Conservation (phyloP, 306 rosid species). For the peach (Prunus persica) region DNA sequence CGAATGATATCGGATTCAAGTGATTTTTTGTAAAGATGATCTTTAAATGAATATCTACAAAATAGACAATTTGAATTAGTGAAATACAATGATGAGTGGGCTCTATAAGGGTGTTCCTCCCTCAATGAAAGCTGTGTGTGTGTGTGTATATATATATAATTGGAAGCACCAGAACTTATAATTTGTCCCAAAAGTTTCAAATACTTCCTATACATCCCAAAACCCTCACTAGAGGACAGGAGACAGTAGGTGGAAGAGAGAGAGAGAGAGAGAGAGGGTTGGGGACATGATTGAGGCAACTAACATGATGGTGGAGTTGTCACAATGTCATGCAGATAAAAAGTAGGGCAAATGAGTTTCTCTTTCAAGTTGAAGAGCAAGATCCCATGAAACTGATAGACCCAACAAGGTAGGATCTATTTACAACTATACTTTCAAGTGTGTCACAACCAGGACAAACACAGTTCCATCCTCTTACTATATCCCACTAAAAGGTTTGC, state of each 20-base stretch:
- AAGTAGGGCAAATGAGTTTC: conserved; percentile 20
- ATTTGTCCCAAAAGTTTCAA: neutral
- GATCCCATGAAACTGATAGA: conserved; percentile 47
- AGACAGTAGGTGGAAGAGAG: conserved; percentile 31
- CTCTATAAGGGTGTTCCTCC: too few relatives aligned
- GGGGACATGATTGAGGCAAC: conserved; percentile 46
- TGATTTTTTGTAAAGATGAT: too few relatives aligned
- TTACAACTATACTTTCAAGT: conserved; percentile 14
- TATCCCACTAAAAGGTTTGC: conserved; percentile 36
- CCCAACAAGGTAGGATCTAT: conserved; percentile 43
- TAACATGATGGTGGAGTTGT: conserved; percentile 54
- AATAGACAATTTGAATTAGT: too few relatives aligned
- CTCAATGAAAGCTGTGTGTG: too few relatives aligned
- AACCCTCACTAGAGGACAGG: conserved; percentile 22
- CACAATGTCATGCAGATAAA: conserved; percentile 41
- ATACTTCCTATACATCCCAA: conserved; percentile 4
- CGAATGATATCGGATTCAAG: too few relatives aligned
- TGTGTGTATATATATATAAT: neutral
- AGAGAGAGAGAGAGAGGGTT: conserved; percentile 4
- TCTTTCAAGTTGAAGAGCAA: neutral
- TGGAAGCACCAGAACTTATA: neutral
- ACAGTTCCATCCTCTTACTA: conserved; percentile 30
- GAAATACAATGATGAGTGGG: too few relatives aligned
- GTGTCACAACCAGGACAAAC: conserved; percentile 27
- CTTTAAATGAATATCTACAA: too few relatives aligned